Conservation (phyloP, 2,329 filamentous ascomycete genomes). For the Aspergillus glaucus region DNA sequence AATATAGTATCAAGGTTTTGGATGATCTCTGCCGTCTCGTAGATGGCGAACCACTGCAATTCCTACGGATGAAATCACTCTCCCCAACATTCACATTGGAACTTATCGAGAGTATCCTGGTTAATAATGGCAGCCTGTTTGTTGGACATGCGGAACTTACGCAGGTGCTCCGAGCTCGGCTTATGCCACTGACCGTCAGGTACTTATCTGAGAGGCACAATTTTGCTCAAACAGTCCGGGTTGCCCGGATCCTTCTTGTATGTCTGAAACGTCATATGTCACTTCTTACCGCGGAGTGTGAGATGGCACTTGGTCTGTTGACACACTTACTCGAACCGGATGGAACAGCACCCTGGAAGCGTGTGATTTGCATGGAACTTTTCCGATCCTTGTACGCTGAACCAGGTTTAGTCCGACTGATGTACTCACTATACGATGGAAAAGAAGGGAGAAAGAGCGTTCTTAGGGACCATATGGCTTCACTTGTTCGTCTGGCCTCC, state of each 20-base stretch:
- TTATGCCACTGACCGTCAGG: slow-evolving; percentile 78
- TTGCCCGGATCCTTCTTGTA: slow-evolving; percentile 76
- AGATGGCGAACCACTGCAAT: slow-evolving; percentile 75
- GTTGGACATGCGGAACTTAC: slow-evolving; percentile 71
- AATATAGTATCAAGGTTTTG: slow-evolving; percentile 55
- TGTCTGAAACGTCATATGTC: slow-evolving; percentile 71
- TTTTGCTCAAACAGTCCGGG: slow-evolving; percentile 75
- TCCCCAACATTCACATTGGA: slow-evolving; percentile 82
- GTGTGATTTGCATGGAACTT: slow-evolving; percentile 84
- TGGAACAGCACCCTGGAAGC: slow-evolving; percentile 69
- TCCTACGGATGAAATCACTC: slow-evolving; percentile 70
- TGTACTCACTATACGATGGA: slow-evolving; percentile 75
- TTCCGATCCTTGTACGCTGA: slow-evolving; percentile 82
- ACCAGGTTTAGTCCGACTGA: slow-evolving; percentile 66
- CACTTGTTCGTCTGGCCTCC: slow-evolving; percentile 85
- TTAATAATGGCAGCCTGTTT: slow-evolving; percentile 78
- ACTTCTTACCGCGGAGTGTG: slow-evolving; percentile 70
- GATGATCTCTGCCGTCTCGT: slow-evolving; percentile 84
- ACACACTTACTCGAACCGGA: slow-evolving; percentile 87
- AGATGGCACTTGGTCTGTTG: slow-evolving; percentile 72
- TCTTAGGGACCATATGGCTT: slow-evolving; percentile 73
- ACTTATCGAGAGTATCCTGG: slow-evolving; percentile 82
- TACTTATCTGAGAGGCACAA: slow-evolving; percentile 69
- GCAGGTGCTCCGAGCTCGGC: slow-evolving; percentile 65
- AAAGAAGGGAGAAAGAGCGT: slow-evolving; percentile 66